Base-by-base conservation (phyloP, 768 basidiomycete species). In the Scleroderma bovista region DNA sequence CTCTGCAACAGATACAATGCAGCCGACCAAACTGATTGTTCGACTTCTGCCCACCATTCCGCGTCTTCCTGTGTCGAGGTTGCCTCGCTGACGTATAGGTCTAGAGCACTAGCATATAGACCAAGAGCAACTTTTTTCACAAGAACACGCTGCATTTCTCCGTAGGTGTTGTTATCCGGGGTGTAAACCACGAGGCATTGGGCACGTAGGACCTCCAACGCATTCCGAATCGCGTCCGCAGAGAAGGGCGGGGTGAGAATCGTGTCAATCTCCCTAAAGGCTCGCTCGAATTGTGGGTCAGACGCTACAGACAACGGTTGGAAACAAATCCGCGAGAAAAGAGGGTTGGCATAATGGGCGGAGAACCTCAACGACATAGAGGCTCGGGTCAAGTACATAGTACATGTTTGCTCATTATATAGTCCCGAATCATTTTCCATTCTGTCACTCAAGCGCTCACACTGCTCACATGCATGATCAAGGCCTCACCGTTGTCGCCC, bases 1-100 rank as follows among this genome's bases (percentile, higher is more conserved):
- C 91, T 88, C 71, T 93, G 88, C 2, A 94, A 54, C 23, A 94
- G 72, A 65, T 87, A 92, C 60, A 78, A 69, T 3, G 76, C 75
- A 10, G 84, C 74, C 17, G 73, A 76, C 46, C 67, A 56, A 23
- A 72, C 60, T 3, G 86, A 90, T 29, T 80, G 75, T 54, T 85
- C 83, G 37, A 87, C 64, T 24, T 81, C 76, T 15, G 76, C 75
- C 93, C 93, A 97, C 86, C 88, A 96, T 40, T 87, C 80, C 17
- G 88, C 81, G 58, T 93, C 89, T 7, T 74, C 67, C 57, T 93
- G 91, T 12, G 83, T 79, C 31, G 80, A 65, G 9, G 79, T 72
- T 1, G 93, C 88, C 59, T 89, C 81, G 10, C 71, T 60, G 51
- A 95, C 65, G 50, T 83, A 80, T 19, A 71, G 60, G 53, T 89